Conservation (phyloP, 1,284 basidiomycete species). For the Leccinum insolens region DNA sequence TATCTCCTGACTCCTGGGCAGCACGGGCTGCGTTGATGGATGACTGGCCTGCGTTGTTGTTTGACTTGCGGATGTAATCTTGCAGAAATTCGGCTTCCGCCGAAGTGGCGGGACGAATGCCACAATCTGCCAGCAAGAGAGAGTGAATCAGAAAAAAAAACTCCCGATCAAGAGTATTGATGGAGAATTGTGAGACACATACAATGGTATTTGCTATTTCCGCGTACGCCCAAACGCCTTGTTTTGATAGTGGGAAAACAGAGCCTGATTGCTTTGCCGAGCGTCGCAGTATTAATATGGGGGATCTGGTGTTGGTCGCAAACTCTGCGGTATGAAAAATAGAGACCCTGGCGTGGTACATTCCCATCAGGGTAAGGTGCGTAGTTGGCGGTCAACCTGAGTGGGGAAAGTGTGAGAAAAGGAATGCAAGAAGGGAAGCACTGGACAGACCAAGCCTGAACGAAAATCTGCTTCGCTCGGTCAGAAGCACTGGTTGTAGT, state of each 20-base stretch:
- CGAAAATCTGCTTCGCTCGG: conserved; percentile 87
- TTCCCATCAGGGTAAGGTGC: conserved; percentile 90
- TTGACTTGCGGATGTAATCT: conserved; percentile 86
- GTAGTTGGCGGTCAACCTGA: conserved; percentile 84
- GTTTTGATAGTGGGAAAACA: conserved; percentile 96
- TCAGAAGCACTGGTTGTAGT: conserved; percentile 88
- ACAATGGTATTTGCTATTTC: conserved; percentile 94
- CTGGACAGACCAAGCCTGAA: conserved; percentile 76
- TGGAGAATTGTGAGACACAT: conserved; percentile 40
- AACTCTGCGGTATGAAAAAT: conserved; percentile 88
- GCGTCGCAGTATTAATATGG: conserved; percentile 91
- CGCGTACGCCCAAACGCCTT: conserved; percentile 85
- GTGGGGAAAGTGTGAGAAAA: conserved; percentile 23
- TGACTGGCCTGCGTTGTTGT: conserved; percentile 76
- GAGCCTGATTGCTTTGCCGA: conserved; percentile 90
- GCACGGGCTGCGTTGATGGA: conserved; percentile 71
- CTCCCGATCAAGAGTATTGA: conserved; percentile 34
- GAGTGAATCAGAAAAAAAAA: conserved; percentile 34
- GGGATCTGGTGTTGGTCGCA: conserved; percentile 90
- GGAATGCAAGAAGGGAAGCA: conserved; percentile 12
- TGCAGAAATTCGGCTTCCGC: conserved; percentile 90
- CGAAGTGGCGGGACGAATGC: conserved; percentile 84
- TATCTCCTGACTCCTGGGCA: conserved; percentile 66
- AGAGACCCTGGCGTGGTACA: conserved; percentile 84
- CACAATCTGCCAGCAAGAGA: conserved; percentile 67